A percentile compares a stretch with the other conserved stretches of the same genome.
Evolutionary conservation across 1,284 basidiomycete genomes (phyloP).

Genomic region (Microbotryum violaceum): DNA sequence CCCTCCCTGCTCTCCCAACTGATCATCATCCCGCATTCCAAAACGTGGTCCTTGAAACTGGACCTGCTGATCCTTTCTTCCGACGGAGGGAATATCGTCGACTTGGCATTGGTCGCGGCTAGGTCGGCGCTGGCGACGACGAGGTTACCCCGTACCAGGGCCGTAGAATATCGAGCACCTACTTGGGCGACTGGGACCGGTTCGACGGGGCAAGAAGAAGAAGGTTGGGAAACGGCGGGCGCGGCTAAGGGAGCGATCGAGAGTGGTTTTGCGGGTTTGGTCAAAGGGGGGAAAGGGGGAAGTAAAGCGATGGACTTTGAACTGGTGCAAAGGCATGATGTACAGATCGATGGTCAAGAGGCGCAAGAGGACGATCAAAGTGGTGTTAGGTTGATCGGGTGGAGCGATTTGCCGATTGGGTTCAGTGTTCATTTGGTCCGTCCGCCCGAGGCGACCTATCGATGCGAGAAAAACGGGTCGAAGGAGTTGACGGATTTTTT

Average conservation of each 20-base stretch:
- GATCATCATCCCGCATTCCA: constrained; percentile 21
- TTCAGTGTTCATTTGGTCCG: constrained; percentile 25
- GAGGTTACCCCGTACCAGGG: constrained; percentile 16
- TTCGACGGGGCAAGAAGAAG: neutral
- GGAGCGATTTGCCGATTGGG: constrained; percentile 27
- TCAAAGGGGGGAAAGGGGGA: constrained; percentile 31
- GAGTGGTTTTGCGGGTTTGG: constrained; percentile 23
- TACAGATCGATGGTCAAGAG: neutral
- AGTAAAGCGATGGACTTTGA: constrained; percentile 30
- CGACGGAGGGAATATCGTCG: constrained; percentile 24
- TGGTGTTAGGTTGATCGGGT: constrained; percentile 16
- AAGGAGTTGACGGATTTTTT: too few species aligned
- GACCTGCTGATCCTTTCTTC: constrained; percentile 28
- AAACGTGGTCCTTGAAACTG: constrained; percentile 30
- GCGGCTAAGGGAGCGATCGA: constrained; percentile 12
- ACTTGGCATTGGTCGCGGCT: constrained; percentile 23
- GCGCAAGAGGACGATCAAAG: constrained; percentile 7
- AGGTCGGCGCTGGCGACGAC: constrained; percentile 18
- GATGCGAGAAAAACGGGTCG: too few species aligned
- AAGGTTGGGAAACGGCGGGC: neutral
- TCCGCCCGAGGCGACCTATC: neutral
- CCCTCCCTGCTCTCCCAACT: constrained; percentile 24
- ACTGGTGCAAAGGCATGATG: constrained; percentile 2
- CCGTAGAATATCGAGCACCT: constrained; percentile 16
- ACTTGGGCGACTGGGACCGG: neutral